phyloP scores from a whole-genome alignment of 208 protist genomes.

The Acanthamoeba lenticulata region DNA sequence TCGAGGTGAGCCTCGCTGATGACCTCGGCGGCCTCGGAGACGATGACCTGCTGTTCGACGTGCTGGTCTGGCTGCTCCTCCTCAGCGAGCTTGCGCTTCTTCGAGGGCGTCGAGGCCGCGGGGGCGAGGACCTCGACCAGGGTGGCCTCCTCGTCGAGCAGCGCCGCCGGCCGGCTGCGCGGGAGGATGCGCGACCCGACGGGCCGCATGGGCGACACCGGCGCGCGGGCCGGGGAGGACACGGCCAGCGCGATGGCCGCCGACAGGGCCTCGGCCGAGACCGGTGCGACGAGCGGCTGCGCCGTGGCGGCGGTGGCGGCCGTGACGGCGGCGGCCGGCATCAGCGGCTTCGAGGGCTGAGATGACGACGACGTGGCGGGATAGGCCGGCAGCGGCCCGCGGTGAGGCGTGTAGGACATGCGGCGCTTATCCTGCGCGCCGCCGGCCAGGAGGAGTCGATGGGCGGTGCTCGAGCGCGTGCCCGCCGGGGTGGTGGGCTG shows the following conservation, averaged over 20 bases:
- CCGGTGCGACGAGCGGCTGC: background rate
- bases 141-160: background rate
- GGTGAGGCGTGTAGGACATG: conserved; percentile 1
- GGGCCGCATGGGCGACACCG: conserved; percentile 8
- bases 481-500: background rate
- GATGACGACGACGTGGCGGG: too few species aligned
- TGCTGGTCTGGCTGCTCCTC: background rate
- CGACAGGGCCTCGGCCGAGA: background rate
- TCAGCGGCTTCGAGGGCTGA: too few species aligned
- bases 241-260: background rate
- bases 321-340: too few species aligned
- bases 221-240: background rate
- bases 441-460: background rate
- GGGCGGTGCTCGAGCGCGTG: background rate
- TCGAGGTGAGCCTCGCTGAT: background rate
- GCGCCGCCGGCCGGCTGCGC: background rate
- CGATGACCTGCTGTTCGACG: background rate
- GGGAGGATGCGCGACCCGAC: background rate
- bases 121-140: background rate
- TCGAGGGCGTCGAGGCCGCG: background rate
- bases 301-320: background rate
- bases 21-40: background rate
- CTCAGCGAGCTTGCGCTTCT: background rate
- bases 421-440: background rate
- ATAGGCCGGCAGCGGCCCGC: background rate